phyloP scores from a whole-genome alignment of 2,329 filamentous ascomycete species.

The Pseudogymnoascus sp. region DNA sequence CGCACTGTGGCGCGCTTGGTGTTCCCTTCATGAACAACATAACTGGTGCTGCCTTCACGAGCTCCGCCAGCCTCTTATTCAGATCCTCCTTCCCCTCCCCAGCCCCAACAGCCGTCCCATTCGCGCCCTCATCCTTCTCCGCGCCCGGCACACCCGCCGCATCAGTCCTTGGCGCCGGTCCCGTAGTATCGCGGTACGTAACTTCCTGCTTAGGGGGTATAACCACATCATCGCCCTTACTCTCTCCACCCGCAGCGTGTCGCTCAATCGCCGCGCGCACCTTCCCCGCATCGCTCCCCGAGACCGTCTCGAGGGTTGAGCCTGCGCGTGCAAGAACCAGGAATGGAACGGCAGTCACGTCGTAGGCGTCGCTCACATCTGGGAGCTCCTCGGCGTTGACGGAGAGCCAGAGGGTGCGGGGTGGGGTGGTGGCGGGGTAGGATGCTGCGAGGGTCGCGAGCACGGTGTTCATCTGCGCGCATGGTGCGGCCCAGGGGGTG shows the following conservation, averaged over 20 bases:
- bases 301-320: constrained; percentile 73
- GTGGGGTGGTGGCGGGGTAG: constrained; percentile 63
- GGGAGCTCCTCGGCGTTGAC: constrained; percentile 92
- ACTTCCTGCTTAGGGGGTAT: constrained; percentile 11
- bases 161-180: constrained; percentile 21
- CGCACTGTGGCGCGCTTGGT: constrained; percentile 76
- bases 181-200: constrained; percentile 9
- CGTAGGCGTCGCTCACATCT: constrained; percentile 84
- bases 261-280: constrained; percentile 80
- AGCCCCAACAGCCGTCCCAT: neutral
- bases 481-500: constrained; percentile 92
- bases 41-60: constrained; percentile 91
- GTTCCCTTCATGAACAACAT: constrained; percentile 99
- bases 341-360: constrained; percentile 90
- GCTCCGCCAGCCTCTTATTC: constrained; percentile 67
- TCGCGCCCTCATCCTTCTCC: neutral
- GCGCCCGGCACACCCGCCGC: constrained; percentile 18
- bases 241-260: constrained; percentile 42
- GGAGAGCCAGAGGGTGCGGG: constrained; percentile 71
- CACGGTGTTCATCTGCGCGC: constrained; percentile 85
- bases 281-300: constrained; percentile 79
- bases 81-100: constrained; percentile 70
- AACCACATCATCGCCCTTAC: constrained; percentile 27
- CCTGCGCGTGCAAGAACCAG: constrained; percentile 73
- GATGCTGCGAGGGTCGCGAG: constrained; percentile 78